Base-by-base conservation (phyloP, 805 yeast species). In the Starmerella vaccinii region DNA sequence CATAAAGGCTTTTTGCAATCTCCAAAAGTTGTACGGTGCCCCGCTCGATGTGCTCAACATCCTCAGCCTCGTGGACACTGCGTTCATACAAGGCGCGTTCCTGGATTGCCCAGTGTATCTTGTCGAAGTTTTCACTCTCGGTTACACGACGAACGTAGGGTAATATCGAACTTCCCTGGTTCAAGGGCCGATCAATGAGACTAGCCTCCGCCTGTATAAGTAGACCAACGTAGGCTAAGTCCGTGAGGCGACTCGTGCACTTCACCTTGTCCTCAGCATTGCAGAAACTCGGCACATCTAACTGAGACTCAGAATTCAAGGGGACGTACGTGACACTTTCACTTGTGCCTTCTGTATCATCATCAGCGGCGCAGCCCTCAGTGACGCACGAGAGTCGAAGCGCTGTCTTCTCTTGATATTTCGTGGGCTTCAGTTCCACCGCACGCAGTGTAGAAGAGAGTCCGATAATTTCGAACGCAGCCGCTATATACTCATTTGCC, bases 21-120 rank as follows among this genome's bases (percentile, higher is more conserved):
- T 95, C 81, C 49, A 89, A 90, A 82, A 92, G 81, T 67, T 92
- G 98, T 47, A 92, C 71, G 4, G 89, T 80, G 46, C 97, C 97
- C 64, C 98, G 76, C 68, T 92, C 97, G 22, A 90, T 82, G 1
- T 97, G 90, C 63, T 84, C 81, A 1, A 95, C 79, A 57, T 80
- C 81, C 46, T 75, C 73, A 0, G 95, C 77, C 64, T 92, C 98
- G 33, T 89, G 70, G 19, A 84, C 60, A 7, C 96, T 86, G 64
- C 97, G 77, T 61, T 82, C 84, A 96, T 97, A 92, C 40, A 92
- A 69, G 0, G 95, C 84, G 55, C 89, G 73, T 2, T 89, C 78
- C 60, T 81, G 87, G 3, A 90, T 65, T 1, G 84, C 68, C 88
- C 95, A 88, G 64, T 85, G 83, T 16, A 76, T 74, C 1, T 68